A percentile compares a stretch with the other conserved stretches of the same genome.
Evolutionary conservation across 805 yeast genomes (phyloP).

Genomic region (Metschnikowia colocasiae): DNA sequence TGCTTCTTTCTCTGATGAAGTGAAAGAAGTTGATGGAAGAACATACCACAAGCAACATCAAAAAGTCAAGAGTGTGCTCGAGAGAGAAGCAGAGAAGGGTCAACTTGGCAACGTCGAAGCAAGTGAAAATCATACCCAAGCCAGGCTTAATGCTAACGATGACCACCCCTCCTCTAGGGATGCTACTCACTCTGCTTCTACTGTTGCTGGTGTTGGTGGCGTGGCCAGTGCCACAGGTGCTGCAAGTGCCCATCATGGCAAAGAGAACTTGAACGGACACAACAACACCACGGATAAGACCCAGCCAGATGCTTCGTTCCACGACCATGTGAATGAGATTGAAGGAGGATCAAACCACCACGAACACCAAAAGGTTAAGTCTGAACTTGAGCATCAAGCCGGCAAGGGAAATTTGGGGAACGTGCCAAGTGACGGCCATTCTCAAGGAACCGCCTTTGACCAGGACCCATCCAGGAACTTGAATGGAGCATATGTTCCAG

Average conservation of each 20-base stretch:
- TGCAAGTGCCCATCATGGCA: not conserved
- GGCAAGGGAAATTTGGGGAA: conserved; percentile 11
- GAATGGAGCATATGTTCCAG: not conserved
- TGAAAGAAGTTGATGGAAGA: conserved; percentile 4
- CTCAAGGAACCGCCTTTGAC: not conserved
- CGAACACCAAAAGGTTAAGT: conserved; percentile 9
- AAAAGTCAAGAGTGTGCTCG: conserved; percentile 3
- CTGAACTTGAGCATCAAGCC: conserved; percentile 10
- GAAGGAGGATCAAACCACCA: conserved; percentile 11
- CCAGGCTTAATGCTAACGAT: too few relatives aligned
- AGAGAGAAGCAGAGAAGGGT: conserved; percentile 1
- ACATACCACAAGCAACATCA: conserved; percentile 7
- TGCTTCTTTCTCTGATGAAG: not conserved
- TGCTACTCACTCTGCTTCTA: not conserved
- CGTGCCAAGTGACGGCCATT: conserved; percentile 1
- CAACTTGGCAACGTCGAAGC: conserved; percentile 1
- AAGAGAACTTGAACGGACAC: too few relatives aligned
- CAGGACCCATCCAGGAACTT: not conserved
- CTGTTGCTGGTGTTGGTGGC: conserved; percentile 5
- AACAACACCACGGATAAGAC: not conserved
- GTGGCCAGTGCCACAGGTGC: not conserved
- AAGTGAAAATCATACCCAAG: not conserved
- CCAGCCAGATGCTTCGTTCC: conserved; percentile 1
- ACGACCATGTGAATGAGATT: conserved; percentile 7
- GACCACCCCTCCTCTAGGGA: not conserved